phyloP scores from a whole-genome alignment of 148 eudicot species.

The Salicornia ramosissima region DNA sequence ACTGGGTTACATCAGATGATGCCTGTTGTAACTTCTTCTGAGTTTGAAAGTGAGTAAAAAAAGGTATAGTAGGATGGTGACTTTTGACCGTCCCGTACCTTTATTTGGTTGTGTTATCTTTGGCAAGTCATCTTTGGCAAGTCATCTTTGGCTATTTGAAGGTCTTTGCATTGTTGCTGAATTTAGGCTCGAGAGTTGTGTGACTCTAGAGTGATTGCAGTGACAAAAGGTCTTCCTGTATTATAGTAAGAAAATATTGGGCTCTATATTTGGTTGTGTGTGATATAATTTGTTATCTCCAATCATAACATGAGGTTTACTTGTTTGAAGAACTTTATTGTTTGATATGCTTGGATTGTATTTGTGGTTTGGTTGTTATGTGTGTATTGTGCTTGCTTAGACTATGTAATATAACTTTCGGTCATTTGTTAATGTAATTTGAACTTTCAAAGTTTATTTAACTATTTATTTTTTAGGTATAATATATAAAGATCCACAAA shows the following conservation, averaged over 20 bases:
- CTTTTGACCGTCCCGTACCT: conserved; percentile 13
- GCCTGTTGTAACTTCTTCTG: conserved; percentile 34
- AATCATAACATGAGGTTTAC: background rate
- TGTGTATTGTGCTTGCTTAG: no score
- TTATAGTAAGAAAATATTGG: background rate
- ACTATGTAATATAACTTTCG: no score
- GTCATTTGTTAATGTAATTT: no score
- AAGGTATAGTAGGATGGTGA: conserved; percentile 19
- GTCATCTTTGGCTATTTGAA: conserved; percentile 42
- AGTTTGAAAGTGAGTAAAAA: conserved; percentile 23
- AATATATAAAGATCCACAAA: no score
- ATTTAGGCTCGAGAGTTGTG: conserved; percentile 10
- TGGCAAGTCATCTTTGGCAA: conserved; percentile 34
- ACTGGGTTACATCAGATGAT: conserved; percentile 33
- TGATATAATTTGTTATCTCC: background rate
- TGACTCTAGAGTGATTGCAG: conserved; percentile 23
- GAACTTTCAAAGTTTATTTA: no score
- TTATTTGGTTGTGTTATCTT: conserved; percentile 25
- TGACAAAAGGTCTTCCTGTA: conserved; percentile 28
- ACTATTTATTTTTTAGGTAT: no score
- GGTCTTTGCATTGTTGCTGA: conserved; percentile 17
- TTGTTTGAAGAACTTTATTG: background rate
- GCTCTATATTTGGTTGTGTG: conserved; percentile 4
- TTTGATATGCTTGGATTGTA: background rate
- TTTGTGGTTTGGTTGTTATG: conserved; percentile 7